Percentiles rank a stretch among this genome's conserved stretches.
Conservation (phyloP, 306 rosid genomes). For the Nissolia schottii region DNA sequence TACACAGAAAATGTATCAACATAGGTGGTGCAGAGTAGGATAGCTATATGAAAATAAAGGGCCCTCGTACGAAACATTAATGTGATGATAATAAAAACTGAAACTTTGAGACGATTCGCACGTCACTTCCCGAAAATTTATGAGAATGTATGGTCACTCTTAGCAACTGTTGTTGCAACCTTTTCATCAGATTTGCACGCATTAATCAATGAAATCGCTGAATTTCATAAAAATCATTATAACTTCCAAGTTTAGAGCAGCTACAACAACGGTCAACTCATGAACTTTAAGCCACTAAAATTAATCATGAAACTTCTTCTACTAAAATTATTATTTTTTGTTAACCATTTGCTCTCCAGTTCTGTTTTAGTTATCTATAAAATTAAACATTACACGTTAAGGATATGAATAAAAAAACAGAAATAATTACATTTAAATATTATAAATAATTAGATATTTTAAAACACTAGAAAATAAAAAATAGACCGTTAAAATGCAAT, state of each 20-base stretch:
- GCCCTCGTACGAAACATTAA: slow-evolving; percentile 31
- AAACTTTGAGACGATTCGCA: slow-evolving; percentile 25
- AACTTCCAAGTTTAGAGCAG: neutral
- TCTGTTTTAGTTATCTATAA: too few relatives aligned
- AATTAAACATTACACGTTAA: too few relatives aligned
- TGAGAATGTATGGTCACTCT: slow-evolving; percentile 37
- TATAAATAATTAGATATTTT: too few relatives aligned
- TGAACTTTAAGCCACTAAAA: neutral
- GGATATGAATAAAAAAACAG: too few relatives aligned
- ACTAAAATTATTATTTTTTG: too few relatives aligned
- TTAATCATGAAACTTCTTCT: neutral
- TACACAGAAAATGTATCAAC: neutral
- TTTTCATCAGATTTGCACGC: slow-evolving; percentile 3
- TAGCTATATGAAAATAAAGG: neutral
- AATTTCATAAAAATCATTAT: neutral
- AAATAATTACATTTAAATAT: too few relatives aligned
- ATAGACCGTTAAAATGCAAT: too few relatives aligned
- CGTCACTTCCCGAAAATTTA: slow-evolving; percentile 37
- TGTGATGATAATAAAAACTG: slow-evolving; percentile 7
- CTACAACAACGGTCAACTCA: neutral
- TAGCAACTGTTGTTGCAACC: slow-evolving; percentile 18
- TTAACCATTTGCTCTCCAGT: too few relatives aligned
- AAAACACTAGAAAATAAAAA: too few relatives aligned
- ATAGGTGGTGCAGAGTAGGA: neutral
- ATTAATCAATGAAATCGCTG: neutral